Percentiles rank a stretch among this genome's conserved stretches.
These are phyloP conservation scores for Paramecium primaurelia DNA, from an alignment of 73 alveolate species.

Conservation along the genomic window DNA sequence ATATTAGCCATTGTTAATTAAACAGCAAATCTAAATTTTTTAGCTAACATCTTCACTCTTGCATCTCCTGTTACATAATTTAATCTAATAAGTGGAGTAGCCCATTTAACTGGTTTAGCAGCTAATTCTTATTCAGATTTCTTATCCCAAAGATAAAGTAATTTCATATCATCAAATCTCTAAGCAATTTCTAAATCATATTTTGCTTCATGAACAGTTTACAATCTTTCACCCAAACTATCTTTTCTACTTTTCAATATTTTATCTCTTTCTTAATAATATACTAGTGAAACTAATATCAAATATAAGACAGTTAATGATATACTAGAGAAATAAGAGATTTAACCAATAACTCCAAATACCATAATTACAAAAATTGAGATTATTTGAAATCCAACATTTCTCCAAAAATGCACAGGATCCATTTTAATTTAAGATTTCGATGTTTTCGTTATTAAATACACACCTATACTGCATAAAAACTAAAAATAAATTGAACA, in stretches of 20 bases:
- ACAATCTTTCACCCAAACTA: background rate
- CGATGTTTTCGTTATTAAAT: background rate
- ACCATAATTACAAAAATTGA: conserved; percentile 21
- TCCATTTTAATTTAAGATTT: background rate
- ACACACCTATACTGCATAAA: background rate
- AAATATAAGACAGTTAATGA: background rate
- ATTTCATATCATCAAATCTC: background rate
- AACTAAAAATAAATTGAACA: background rate
- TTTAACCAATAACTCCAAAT: conserved; percentile 30
- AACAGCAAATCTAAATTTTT: conserved; percentile 4
- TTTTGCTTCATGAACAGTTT: background rate
- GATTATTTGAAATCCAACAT: conserved; percentile 24
- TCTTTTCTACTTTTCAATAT: background rate
- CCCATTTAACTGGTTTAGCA: conserved; percentile 13
- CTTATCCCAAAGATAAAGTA: background rate
- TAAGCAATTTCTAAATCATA: conserved; percentile 11
- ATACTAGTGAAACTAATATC: background rate
- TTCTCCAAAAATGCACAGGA: conserved; percentile 10
- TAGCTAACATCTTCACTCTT: conserved; percentile 16
- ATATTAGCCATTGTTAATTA: conserved; percentile 27
- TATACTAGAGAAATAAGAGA: background rate
- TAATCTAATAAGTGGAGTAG: background rate
- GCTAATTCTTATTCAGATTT: background rate
- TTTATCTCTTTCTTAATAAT: conserved; percentile 10
- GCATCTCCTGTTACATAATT: conserved; percentile 12